Conservation (phyloP, 805 yeast species). For the Lipomyces orientalis region DNA sequence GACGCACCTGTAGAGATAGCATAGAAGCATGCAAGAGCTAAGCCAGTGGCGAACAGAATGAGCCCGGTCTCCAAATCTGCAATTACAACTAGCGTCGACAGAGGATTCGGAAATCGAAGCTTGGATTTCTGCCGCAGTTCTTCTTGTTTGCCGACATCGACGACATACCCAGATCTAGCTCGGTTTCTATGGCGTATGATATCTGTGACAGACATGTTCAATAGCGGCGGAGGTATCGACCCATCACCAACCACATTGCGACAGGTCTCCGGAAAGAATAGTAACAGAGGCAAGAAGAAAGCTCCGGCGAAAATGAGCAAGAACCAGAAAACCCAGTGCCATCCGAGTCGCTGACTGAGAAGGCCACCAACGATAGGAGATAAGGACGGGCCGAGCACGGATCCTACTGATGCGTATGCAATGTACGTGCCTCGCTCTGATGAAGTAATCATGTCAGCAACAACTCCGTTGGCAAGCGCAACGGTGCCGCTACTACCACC, state of each 20-base stretch:
- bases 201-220: slow-evolving; percentile 5
- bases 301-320: slow-evolving; percentile 68
- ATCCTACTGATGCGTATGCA: slow-evolving; percentile 67
- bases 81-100: slow-evolving; percentile 7
- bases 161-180: background rate
- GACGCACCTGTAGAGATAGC: slow-evolving; percentile 10
- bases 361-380: slow-evolving; percentile 74
- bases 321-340: slow-evolving; percentile 85
- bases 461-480: slow-evolving; percentile 69
- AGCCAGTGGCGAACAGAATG: slow-evolving; percentile 1
- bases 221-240: slow-evolving; percentile 48
- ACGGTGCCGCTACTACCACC: slow-evolving; percentile 76
- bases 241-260: slow-evolving; percentile 78
- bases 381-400: slow-evolving; percentile 73
- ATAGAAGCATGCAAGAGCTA: background rate
- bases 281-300: slow-evolving; percentile 43
- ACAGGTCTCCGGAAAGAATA: slow-evolving; percentile 74
- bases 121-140: background rate
- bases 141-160: background rate
- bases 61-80: slow-evolving; percentile 4
- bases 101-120: slow-evolving; percentile 12
- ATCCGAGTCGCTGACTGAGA: slow-evolving; percentile 55
- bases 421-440: slow-evolving; percentile 72
- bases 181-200: slow-evolving; percentile 7
- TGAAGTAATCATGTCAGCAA: slow-evolving; percentile 73